phyloP scores from a whole-genome alignment of 108 stramenopile genomes.

The Cyclotella baltica region DNA sequence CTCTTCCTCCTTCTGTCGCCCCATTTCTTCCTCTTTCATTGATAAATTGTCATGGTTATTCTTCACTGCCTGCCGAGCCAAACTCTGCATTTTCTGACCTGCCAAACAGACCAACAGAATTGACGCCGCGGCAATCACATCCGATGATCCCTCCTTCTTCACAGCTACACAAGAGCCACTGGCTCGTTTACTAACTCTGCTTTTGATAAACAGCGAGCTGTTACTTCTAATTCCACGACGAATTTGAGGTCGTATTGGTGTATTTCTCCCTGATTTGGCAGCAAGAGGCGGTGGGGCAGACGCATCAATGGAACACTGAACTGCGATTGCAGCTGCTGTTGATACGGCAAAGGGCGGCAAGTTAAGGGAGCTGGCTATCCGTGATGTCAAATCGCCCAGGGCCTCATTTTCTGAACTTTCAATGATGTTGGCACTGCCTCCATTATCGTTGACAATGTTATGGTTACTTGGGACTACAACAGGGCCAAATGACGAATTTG shows the following conservation, averaged over 20 bases:
- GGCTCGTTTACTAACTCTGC: background rate
- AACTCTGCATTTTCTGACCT: conserved; percentile 44
- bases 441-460: background rate
- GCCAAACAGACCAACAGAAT: conserved; percentile 37
- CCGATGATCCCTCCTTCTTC: conserved; percentile 18
- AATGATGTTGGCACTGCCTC: background rate
- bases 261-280: background rate
- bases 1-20: background rate
- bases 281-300: background rate
- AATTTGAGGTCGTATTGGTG: background rate
- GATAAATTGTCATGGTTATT: background rate
- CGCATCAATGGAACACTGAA: conserved; percentile 35
- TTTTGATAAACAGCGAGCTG: conserved; percentile 8
- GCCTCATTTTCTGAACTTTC: conserved; percentile 26
- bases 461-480: background rate
- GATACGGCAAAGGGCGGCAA: conserved; percentile 28
- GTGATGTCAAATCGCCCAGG: conserved; percentile 42
- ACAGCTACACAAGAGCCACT: background rate
- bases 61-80: conserved; percentile 35
- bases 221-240: background rate
- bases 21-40: background rate
- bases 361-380: conserved; percentile 31
- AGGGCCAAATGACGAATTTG: background rate
- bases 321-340: conserved; percentile 27
- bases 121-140: conserved; percentile 41